Conservation (phyloP, 192 early-diverging fungal species). For the Backusella liffmaniae region DNA sequence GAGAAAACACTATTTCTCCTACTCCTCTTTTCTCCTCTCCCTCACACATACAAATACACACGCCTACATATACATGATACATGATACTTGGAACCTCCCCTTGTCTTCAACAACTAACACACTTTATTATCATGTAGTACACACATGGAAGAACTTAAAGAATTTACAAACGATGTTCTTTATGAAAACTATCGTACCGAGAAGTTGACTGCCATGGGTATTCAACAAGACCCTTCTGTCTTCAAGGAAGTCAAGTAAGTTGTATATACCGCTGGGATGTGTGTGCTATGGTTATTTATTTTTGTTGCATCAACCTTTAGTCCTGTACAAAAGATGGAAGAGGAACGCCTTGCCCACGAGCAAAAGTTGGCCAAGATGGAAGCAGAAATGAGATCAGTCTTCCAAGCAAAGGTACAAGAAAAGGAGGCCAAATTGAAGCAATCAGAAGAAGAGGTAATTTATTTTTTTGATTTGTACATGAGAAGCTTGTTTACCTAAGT, state of each 20-base stretch:
- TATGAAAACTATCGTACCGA: constrained; percentile 98
- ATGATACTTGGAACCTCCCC: neutral
- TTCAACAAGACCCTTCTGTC: constrained; percentile 77
- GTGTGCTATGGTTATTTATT: neutral
- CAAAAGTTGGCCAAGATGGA: constrained; percentile 99
- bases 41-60: neutral
- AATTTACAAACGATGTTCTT: constrained; percentile 86
- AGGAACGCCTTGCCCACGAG: constrained; percentile 92
- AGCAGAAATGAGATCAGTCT: constrained; percentile 97
- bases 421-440: constrained; percentile 99
- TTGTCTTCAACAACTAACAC: neutral
- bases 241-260: constrained; percentile 79
- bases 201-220: constrained; percentile 87
- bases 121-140: constrained; percentile 50
- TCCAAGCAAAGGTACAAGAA: constrained; percentile 99
- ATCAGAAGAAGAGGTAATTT: constrained; percentile 77
- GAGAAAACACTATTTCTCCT: neutral
- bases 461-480: neutral
- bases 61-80: neutral
- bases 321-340: constrained; percentile 77
- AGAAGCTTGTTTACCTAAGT: neutral
- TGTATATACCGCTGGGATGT: neutral
- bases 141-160: constrained; percentile 98
- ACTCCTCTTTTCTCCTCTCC: neutral
- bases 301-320: neutral